phyloP scores from a whole-genome alignment of 768 basidiomycete genomes.

The Kwoniella botswanensis region DNA sequence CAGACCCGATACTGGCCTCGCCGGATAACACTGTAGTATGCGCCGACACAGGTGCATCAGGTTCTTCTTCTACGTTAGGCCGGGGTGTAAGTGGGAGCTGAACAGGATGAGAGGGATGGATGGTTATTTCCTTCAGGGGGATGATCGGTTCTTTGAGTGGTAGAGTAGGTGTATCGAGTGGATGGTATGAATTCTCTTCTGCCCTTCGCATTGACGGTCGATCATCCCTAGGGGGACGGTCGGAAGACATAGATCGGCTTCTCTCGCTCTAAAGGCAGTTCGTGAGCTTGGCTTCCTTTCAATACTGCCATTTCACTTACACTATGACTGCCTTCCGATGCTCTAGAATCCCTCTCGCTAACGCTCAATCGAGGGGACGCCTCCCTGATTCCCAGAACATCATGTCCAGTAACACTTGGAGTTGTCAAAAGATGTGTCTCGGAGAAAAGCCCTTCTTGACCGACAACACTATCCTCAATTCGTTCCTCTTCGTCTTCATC shows the following conservation, averaged over 20 bases:
- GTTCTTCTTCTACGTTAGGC: not conserved
- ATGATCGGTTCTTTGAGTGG: not conserved
- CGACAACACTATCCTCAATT: not conserved
- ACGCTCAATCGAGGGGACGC: not conserved
- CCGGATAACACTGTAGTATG: not conserved
- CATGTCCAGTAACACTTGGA: not conserved
- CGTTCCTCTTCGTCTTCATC: not conserved
- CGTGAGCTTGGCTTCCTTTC: not conserved
- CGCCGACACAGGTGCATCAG: constrained; percentile 10
- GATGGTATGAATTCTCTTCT: constrained; percentile 11
- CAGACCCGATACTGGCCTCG: not conserved
- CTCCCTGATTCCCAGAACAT: not conserved
- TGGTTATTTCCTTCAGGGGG: constrained; percentile 7
- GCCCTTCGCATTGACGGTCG: not conserved
- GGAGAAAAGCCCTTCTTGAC: not conserved
- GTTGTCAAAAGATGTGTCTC: not conserved
- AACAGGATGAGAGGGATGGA: constrained; percentile 8
- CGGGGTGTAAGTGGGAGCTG: constrained; percentile 2
- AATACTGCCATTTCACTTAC: not conserved
- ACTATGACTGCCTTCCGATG: not conserved
- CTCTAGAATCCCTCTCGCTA: not conserved
- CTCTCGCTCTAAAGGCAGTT: not conserved
- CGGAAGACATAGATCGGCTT: constrained; percentile 2
- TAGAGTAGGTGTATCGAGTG: not conserved
- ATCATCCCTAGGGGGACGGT: constrained; percentile 1